Base-by-base conservation (phyloP, 345 rosid species). In the Melastoma malabathricum region DNA sequence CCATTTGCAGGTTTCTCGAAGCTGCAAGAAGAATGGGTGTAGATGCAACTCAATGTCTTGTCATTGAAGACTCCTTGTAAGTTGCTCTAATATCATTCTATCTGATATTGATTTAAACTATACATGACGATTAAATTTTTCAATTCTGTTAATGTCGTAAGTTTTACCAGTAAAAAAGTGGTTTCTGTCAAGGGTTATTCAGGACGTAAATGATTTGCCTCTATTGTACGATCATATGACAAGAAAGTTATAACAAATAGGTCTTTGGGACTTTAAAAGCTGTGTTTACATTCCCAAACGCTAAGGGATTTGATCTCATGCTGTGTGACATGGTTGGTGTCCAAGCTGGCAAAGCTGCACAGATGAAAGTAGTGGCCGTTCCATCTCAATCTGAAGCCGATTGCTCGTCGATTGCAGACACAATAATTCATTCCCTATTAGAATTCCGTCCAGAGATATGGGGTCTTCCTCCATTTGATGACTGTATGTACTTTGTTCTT, bases 11-110 rank as follows among this genome's bases (percentile, higher is more conserved):
- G 64, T 72, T 68, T 54, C 41, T 64, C 16, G 77, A 72, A 43
- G 77, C 73, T 55, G 73, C 77, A 61, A 64, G 55, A 56, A 72
- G 64, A 44, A 51, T 72, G 65, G 59, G 57, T 43, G 64, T 52
- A 19, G 73, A 68, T 64, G 65, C 68, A 50, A 66, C 41, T 25
- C 41, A n/a, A 10, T 72, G 77, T 51, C 53, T 72, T 50, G 77
- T 72, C 25, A 61, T 72, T 58, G 77, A 72, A 57, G 77, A 72
- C 65, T 72, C 77, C n/a, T 23, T 58, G 77, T 72, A 61, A 72
- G 77, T 60, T 39, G 18, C 29, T 60, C n/a, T 39, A 31, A 3
- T 10, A 51, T 14, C 16, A 29, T 7, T 25, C 18, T 29, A 22
- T 25, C 44, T 51, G 27, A 15, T 17, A n/a, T n/a, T n/a, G n/a